These are phyloP conservation scores for Diospyros lotus DNA, from an alignment of 148 eudicot genomes.

Conservation along the genomic window DNA sequence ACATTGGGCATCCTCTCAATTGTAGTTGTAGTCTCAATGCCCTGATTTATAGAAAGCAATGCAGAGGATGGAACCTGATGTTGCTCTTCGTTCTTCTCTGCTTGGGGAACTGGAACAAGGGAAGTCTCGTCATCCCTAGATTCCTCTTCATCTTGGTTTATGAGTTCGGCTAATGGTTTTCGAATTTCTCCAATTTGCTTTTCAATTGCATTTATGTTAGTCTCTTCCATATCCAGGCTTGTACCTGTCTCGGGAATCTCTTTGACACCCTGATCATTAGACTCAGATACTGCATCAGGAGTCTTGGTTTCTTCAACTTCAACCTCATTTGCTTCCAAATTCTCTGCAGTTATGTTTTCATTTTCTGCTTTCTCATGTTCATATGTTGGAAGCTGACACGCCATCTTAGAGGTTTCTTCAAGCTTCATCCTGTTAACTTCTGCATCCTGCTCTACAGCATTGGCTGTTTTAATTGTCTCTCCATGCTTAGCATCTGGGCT, in stretches of 20 bases:
- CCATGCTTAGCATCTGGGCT: background rate
- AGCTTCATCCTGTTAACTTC: background rate
- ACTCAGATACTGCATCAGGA: background rate
- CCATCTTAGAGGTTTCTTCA: background rate
- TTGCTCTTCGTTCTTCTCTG: background rate
- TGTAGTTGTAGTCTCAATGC: background rate
- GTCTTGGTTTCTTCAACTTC: conserved; percentile 1
- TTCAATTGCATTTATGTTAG: background rate
- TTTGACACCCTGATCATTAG: background rate
- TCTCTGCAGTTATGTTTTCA: background rate
- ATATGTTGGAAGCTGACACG: background rate
- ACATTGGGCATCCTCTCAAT: background rate
- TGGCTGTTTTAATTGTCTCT: background rate
- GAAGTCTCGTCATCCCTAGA: background rate
- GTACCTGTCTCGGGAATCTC: background rate
- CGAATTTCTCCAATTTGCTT: conserved; percentile 7
- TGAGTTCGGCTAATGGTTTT: conserved; percentile 1
- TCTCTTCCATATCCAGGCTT: background rate
- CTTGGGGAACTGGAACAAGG: background rate
- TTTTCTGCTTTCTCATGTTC: conserved; percentile 10
- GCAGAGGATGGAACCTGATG: conserved; percentile 2
- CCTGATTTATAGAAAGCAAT: background rate
- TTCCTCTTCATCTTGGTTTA: conserved; percentile 7
- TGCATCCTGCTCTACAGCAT: background rate
- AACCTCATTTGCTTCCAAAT: background rate